phyloP scores from a whole-genome alignment of 345 rosid species.

The Dimocarpus longan region DNA sequence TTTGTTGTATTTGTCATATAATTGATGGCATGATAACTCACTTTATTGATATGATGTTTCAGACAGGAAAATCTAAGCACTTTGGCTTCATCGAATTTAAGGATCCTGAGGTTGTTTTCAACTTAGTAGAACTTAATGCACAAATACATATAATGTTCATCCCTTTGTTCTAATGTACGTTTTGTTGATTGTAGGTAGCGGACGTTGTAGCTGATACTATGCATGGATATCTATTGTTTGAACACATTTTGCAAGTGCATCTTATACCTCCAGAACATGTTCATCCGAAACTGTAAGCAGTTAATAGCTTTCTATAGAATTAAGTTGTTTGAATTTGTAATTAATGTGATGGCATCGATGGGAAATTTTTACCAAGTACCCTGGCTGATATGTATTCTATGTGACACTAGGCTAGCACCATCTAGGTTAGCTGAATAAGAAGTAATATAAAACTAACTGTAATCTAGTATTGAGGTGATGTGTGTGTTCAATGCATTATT shows the following conservation, averaged over 20 bases:
- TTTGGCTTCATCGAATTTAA: slow-evolving; percentile 87
- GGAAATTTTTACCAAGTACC: background rate
- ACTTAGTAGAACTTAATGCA: background rate
- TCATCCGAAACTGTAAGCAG: slow-evolving; percentile 77
- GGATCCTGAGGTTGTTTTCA: slow-evolving; percentile 65
- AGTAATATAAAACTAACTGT: background rate
- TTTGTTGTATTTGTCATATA: background rate
- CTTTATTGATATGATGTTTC: slow-evolving; percentile 24
- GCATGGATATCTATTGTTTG: slow-evolving; percentile 82
- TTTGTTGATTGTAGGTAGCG: slow-evolving; percentile 65
- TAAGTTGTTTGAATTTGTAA: slow-evolving; percentile 6
- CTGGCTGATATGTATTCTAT: background rate
- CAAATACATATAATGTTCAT: background rate
- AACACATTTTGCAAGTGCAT: slow-evolving; percentile 82
- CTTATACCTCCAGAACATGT: slow-evolving; percentile 66
- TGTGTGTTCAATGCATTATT: background rate
- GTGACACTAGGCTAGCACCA: background rate
- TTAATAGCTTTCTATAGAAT: background rate
- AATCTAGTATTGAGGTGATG: background rate
- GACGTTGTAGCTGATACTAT: slow-evolving; percentile 90
- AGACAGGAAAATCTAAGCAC: slow-evolving; percentile 97
- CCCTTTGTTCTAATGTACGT: slow-evolving; percentile 16
- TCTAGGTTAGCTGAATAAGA: background rate
- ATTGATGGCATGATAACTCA: background rate
- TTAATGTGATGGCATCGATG: background rate